A percentile compares a stretch with the other conserved stretches of the same genome.
Conservation (phyloP, 768 basidiomycete species). For the Termitomyces heimii region DNA sequence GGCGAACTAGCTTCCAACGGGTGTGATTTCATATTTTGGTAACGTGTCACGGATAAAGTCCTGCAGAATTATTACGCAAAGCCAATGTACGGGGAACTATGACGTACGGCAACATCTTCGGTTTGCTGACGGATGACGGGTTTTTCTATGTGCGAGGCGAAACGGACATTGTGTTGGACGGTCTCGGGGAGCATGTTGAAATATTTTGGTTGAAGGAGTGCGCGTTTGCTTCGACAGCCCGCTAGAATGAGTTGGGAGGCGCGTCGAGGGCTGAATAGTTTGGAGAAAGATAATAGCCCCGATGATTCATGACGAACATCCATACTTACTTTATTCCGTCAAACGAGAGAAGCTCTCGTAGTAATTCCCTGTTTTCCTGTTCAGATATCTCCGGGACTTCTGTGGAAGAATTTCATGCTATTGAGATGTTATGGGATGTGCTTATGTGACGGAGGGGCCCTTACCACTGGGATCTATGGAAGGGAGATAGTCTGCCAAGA, state of each 20-base stretch:
- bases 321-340: neutral
- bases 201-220: slow-evolving; percentile 34
- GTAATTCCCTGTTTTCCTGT: neutral
- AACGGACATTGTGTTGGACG: slow-evolving; percentile 34
- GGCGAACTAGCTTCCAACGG: slow-evolving; percentile 57
- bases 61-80: slow-evolving; percentile 21
- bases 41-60: slow-evolving; percentile 42
- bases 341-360: neutral
- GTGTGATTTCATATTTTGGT: slow-evolving; percentile 40
- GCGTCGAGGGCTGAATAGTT: slow-evolving; percentile 19
- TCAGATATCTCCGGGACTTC: neutral
- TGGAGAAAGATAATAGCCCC: neutral
- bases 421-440: neutral
- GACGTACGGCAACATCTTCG: slow-evolving; percentile 34
- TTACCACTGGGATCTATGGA: neutral
- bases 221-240: slow-evolving; percentile 39
- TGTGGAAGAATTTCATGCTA: neutral
- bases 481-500: neutral
- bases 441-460: neutral
- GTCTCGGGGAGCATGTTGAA: slow-evolving; percentile 27
- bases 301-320: too few species aligned
- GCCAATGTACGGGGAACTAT: neutral
- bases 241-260: slow-evolving; percentile 43
- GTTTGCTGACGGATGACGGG: slow-evolving; percentile 34
- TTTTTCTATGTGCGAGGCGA: slow-evolving; percentile 30